phyloP scores from a whole-genome alignment of 768 basidiomycete species.

The Antrodiella citrinella region DNA sequence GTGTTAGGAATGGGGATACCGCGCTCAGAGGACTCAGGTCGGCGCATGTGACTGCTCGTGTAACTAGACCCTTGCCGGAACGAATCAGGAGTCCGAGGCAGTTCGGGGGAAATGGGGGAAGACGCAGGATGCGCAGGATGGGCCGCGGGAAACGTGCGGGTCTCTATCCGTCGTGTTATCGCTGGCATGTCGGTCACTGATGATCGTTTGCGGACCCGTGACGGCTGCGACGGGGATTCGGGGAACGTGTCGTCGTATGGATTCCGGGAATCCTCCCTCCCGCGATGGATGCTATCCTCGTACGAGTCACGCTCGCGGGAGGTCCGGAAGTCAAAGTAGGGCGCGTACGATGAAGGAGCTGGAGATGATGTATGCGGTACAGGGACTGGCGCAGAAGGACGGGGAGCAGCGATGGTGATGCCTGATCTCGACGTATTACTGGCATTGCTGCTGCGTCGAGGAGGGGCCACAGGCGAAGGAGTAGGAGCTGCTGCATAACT shows the following conservation, averaged over 20 bases:
- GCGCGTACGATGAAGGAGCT: neutral
- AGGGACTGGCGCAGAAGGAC: neutral
- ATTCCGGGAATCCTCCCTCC: neutral
- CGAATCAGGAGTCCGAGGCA: slow-evolving; percentile 7
- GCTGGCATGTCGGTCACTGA: slow-evolving; percentile 5
- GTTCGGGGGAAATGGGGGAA: slow-evolving; percentile 4
- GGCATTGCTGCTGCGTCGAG: slow-evolving; percentile 37
- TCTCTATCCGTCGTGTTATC: neutral
- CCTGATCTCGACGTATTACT: slow-evolving; percentile 20
- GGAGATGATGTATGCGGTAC: neutral
- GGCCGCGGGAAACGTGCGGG: neutral
- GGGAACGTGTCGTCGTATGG: neutral
- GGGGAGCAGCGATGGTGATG: neutral
- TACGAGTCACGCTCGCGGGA: neutral
- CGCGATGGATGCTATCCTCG: neutral
- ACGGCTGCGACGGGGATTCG: neutral
- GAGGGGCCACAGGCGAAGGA: slow-evolving; percentile 13
- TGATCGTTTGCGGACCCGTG: neutral
- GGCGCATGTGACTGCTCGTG: slow-evolving; percentile 1
- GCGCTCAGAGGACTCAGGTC: neutral
- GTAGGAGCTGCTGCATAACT: slow-evolving; percentile 7
- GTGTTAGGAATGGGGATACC: slow-evolving; percentile 6
- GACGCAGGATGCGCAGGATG: neutral
- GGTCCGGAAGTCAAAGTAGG: too few species aligned
- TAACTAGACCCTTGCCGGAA: slow-evolving; percentile 6